Conservation (phyloP, 1,284 basidiomycete genomes). For the Ustilago shanxiensis region DNA sequence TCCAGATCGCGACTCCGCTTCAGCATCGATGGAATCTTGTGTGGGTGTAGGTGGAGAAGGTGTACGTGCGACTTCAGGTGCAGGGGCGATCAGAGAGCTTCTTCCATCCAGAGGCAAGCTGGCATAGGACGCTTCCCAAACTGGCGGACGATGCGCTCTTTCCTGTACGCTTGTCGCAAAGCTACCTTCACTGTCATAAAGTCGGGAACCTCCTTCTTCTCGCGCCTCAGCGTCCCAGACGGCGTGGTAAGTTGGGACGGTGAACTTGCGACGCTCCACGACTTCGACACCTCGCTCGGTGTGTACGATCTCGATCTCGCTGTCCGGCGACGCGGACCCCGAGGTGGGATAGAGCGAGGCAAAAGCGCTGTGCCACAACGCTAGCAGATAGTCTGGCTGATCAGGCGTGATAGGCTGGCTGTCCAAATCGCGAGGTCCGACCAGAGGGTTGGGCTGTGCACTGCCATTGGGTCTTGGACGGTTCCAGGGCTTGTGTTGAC, state of each 20-base stretch:
- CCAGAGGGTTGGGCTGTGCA: conserved; percentile 67
- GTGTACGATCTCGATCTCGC: conserved; percentile 56
- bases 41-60: conserved; percentile 52
- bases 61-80: conserved; percentile 63
- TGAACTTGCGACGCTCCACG: conserved; percentile 74
- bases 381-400: conserved; percentile 80
- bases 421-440: conserved; percentile 62
- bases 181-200: neutral
- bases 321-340: conserved; percentile 59
- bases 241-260: conserved; percentile 78
- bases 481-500: conserved; percentile 91
- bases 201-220: conserved; percentile 4
- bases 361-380: conserved; percentile 91
- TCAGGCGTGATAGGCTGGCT: conserved; percentile 65
- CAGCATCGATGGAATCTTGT: conserved; percentile 37
- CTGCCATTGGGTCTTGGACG: conserved; percentile 50
- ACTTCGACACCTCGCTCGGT: conserved; percentile 66
- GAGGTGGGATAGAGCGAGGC: conserved; percentile 82
- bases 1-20: conserved; percentile 4
- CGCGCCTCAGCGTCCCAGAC: conserved; percentile 77
- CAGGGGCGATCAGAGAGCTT: conserved; percentile 82
- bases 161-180: neutral
- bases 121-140: conserved; percentile 78
- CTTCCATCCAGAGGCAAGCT: conserved; percentile 86
- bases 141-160: conserved; percentile 43